These are phyloP conservation scores for Paecilomyces fulvus DNA, from an alignment of 2,329 filamentous ascomycete genomes.

Conservation along the genomic window DNA sequence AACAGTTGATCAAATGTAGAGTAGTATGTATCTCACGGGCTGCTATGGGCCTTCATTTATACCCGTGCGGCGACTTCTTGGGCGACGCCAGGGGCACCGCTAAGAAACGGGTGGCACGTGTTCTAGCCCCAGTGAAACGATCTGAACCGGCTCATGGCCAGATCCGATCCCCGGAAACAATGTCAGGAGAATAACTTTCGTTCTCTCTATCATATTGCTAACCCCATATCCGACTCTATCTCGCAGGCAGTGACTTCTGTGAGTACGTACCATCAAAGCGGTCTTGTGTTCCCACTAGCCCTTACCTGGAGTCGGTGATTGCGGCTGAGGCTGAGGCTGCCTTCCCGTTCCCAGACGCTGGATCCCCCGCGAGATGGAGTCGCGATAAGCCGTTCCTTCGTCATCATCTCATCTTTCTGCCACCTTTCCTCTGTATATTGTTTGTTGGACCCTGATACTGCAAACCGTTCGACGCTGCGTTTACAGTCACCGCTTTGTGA, in stretches of 20 bases:
- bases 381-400: slow-evolving; percentile 1
- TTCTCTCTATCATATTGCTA: not conserved
- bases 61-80: not conserved
- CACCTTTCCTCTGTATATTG: not conserved
- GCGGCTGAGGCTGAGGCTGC: not conserved
- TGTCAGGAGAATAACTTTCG: not conserved
- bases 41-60: too few relatives aligned
- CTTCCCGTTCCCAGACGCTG: not conserved
- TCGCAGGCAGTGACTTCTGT: not conserved
- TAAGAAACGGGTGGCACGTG: not conserved
- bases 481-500: not conserved
- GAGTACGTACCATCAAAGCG: not conserved
- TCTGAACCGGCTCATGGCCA: not conserved
- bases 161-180: not conserved
- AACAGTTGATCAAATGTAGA: too few relatives aligned
- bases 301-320: not conserved
- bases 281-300: not conserved
- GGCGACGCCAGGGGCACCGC: not conserved
- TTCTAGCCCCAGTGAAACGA: not conserved
- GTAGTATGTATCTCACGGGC: too few relatives aligned
- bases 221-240: not conserved
- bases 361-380: slow-evolving; percentile 2
- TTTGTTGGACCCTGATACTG: not conserved
- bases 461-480: not conserved
- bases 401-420: not conserved